A percentile compares a stretch with the other conserved stretches of the same genome.
phyloP scores from a whole-genome alignment of 2,329 filamentous ascomycete species.

The Neocucurbitaria cava region DNA sequence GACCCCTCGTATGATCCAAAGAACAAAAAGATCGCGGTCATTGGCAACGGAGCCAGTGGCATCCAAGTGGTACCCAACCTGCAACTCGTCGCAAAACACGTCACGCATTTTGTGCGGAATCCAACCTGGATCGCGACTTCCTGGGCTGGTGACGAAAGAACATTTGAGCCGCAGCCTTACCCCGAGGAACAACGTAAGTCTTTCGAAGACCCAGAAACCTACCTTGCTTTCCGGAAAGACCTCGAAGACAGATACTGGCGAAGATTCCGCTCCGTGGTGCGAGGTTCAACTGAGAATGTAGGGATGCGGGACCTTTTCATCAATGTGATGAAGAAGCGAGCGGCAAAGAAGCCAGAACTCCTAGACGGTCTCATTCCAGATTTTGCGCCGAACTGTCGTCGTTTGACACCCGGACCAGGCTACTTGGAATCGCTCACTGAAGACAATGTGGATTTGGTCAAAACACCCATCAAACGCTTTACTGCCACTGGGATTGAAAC shows the following conservation, averaged over 20 bases:
- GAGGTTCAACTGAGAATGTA: conserved; percentile 45
- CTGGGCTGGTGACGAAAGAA: conserved; percentile 57
- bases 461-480: conserved; percentile 49
- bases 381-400: conserved; percentile 42
- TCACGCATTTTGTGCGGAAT: conserved; percentile 63
- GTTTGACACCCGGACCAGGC: conserved; percentile 46
- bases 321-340: conserved; percentile 48
- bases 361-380: conserved; percentile 53
- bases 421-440: conserved; percentile 52
- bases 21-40: conserved; percentile 65
- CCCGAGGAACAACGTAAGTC: conserved; percentile 61
- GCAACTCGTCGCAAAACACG: conserved; percentile 59
- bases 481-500: conserved; percentile 49
- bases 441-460: conserved; percentile 51
- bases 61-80: conserved; percentile 69
- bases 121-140: conserved; percentile 65
- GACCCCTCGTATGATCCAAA: conserved; percentile 57
- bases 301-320: conserved; percentile 40
- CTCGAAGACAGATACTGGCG: conserved; percentile 67
- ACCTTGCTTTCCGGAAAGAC: conserved; percentile 57
- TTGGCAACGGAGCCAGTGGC: conserved; percentile 70
- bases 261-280: conserved; percentile 49
- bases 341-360: conserved; percentile 50
- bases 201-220: conserved; percentile 67
- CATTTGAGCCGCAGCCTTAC: conserved; percentile 53